A percentile compares a stretch with the other conserved stretches of the same genome.
phyloP scores from a whole-genome alignment of 169 alveolate genomes.

The Plasmodium gallinaceum region DNA sequence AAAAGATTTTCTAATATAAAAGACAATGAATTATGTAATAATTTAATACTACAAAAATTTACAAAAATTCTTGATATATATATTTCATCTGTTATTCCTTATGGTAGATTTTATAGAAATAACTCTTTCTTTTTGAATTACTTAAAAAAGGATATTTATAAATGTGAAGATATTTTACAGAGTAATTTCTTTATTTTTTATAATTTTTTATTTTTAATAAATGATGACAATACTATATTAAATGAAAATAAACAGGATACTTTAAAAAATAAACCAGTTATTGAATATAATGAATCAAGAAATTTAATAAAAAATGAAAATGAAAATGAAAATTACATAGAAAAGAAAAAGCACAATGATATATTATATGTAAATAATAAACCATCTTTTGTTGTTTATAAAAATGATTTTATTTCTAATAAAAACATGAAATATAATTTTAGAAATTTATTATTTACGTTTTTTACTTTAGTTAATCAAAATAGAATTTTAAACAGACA shows the following conservation, averaged over 20 bases:
- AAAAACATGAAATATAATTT: not conserved
- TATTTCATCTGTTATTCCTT: slow-evolving; percentile 22
- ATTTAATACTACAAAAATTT: slow-evolving; percentile 10
- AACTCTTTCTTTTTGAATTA: slow-evolving; percentile 24
- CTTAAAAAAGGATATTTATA: slow-evolving; percentile 29
- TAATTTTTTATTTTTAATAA: slow-evolving; percentile 21
- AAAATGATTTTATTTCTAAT: slow-evolving; percentile 2
- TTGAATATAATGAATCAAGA: not conserved
- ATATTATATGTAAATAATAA: slow-evolving; percentile 26
- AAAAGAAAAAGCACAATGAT: slow-evolving; percentile 18
- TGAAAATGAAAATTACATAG: not conserved
- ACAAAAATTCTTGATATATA: slow-evolving; percentile 12
- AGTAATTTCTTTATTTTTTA: slow-evolving; percentile 27
- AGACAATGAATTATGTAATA: not conserved
- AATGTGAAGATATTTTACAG: slow-evolving; percentile 38
- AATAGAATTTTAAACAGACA: not conserved
- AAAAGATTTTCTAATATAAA: not conserved
- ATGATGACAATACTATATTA: slow-evolving; percentile 2
- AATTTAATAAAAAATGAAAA: not conserved
- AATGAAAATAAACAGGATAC: not conserved
- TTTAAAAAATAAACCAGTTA: not conserved
- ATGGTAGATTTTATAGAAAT: slow-evolving; percentile 4
- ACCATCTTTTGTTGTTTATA: slow-evolving; percentile 27
- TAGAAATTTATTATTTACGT: not conserved
- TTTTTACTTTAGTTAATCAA: not conserved